A percentile compares a stretch with the other conserved stretches of the same genome.
Evolutionary conservation across 2,329 filamentous ascomycete species (phyloP).

Genomic region (Curvularia sp.): DNA sequence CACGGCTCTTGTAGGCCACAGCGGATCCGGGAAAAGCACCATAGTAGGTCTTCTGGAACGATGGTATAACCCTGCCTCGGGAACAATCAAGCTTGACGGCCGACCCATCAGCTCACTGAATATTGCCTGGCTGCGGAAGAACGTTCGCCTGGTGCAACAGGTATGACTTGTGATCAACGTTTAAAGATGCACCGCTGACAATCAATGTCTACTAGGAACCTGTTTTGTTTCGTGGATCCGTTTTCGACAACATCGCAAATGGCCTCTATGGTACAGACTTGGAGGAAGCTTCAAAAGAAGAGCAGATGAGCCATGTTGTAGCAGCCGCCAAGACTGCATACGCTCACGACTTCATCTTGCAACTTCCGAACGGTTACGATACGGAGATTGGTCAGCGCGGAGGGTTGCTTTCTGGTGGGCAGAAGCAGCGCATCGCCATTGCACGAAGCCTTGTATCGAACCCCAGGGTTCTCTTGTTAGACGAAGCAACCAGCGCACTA

Average conservation of each 20-base stretch:
- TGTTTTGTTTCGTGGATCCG: conserved; percentile 85
- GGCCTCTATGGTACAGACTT: conserved; percentile 84
- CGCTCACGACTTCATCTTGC: conserved; percentile 89
- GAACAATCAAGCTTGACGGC: conserved; percentile 71
- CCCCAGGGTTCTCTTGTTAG: conserved; percentile 87
- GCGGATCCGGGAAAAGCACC: conserved; percentile 91
- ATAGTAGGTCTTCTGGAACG: conserved; percentile 90
- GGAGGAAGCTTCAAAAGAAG: conserved; percentile 70
- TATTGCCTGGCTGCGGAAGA: conserved; percentile 57
- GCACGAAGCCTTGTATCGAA: conserved; percentile 88
- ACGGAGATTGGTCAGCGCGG: conserved; percentile 93
- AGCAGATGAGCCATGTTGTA: conserved; percentile 73
- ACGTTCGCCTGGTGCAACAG: conserved; percentile 71
- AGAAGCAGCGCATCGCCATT: conserved; percentile 96
- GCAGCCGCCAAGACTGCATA: conserved; percentile 78
- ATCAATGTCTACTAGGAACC: conserved; percentile 83
- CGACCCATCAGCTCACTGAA: conserved; percentile 61
- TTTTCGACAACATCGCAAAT: conserved; percentile 85
- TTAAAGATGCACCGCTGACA: background rate
- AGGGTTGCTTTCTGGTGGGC: conserved; percentile 88
- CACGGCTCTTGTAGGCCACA: conserved; percentile 63
- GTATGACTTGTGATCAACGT: background rate
- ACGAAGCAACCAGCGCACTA: conserved; percentile 91
- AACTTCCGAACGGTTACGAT: conserved; percentile 85
- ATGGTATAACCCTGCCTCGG: conserved; percentile 84